Evolutionary conservation across 129 eudicot genomes (phyloP).

Genomic region (Flaveria robusta): DNA sequence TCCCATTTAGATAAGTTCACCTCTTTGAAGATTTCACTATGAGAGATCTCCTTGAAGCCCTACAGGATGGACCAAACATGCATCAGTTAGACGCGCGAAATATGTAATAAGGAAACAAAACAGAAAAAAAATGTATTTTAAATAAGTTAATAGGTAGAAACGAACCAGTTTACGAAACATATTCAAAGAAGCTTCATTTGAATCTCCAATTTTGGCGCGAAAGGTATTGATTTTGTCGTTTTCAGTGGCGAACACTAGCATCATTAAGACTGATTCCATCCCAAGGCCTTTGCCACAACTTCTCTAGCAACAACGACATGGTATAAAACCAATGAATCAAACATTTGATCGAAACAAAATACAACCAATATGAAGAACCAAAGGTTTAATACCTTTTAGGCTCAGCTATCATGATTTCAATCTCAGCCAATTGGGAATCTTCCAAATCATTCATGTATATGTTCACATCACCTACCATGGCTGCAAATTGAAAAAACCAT

Average conservation of each 20-base stretch:
- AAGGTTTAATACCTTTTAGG: conserved; percentile 56
- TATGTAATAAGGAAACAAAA: background rate
- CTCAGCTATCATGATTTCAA: conserved; percentile 96
- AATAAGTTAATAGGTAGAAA: conserved; percentile 7
- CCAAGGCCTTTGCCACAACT: conserved; percentile 98
- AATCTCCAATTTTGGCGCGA: conserved; percentile 81
- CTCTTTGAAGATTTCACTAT: conserved; percentile 90
- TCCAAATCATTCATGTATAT: conserved; percentile 91
- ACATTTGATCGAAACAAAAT: background rate
- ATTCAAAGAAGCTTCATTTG: conserved; percentile 72
- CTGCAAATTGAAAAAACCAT: conserved; percentile 42
- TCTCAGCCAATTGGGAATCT: conserved; percentile 71
- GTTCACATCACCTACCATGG: conserved; percentile 96
- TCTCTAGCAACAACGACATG: conserved; percentile 38
- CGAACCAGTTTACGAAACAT: conserved; percentile 52
- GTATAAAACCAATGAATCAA: conserved; percentile 8
- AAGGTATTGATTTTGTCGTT: conserved; percentile 61
- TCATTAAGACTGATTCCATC: conserved; percentile 72
- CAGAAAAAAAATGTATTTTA: background rate
- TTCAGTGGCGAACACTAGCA: conserved; percentile 73
- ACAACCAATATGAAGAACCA: background rate
- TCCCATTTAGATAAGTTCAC: conserved; percentile 37
- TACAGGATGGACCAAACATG: conserved; percentile 29
- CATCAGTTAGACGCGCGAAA: background rate
- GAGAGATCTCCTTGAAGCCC: conserved; percentile 85